A percentile compares a stretch with the other conserved stretches of the same genome.
Conservation (phyloP, 1,284 basidiomycete species). For the Moesziomyces aphidis region DNA sequence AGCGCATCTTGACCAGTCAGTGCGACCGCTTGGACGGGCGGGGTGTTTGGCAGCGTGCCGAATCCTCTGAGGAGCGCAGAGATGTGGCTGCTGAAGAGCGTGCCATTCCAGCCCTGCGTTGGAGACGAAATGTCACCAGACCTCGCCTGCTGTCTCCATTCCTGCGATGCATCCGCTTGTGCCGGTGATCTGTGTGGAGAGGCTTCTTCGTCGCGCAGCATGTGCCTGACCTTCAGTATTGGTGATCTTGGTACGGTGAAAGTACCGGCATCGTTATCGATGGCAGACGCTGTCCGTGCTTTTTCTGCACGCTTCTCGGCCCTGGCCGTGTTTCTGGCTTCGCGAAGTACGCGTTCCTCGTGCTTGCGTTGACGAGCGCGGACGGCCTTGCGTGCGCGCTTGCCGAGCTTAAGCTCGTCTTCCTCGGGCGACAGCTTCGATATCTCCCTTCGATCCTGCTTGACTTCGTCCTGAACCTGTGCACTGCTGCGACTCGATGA, state of each 20-base stretch:
- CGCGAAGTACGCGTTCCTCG: conserved; percentile 13
- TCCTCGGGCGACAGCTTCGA: background rate
- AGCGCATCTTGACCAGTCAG: background rate
- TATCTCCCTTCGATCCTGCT: background rate
- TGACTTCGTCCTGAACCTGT: conserved; percentile 14
- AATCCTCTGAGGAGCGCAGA: conserved; percentile 22
- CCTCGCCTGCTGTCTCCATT: conserved; percentile 8
- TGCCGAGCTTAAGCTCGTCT: conserved; percentile 24
- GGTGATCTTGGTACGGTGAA: background rate
- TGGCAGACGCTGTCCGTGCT: too few species aligned
- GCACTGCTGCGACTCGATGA: conserved; percentile 20
- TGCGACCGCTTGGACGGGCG: conserved; percentile 2
- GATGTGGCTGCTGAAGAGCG: conserved; percentile 31
- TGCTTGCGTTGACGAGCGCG: conserved; percentile 22
- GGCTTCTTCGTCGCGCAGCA: background rate
- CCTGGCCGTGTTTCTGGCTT: conserved; percentile 10
- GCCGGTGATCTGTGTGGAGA: background rate
- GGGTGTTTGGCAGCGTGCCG: conserved; percentile 17
- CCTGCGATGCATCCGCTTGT: conserved; percentile 1
- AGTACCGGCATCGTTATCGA: too few species aligned
- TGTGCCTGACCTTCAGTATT: conserved; percentile 26
- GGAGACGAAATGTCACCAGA: conserved; percentile 1
- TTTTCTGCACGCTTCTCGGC: background rate
- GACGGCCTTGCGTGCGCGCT: conserved; percentile 30
- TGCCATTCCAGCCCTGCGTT: conserved; percentile 26